Percentiles rank a stretch among this genome's conserved stretches.
Evolutionary conservation across 768 basidiomycete genomes (phyloP).

Genomic region (Grammothele lineata): DNA sequence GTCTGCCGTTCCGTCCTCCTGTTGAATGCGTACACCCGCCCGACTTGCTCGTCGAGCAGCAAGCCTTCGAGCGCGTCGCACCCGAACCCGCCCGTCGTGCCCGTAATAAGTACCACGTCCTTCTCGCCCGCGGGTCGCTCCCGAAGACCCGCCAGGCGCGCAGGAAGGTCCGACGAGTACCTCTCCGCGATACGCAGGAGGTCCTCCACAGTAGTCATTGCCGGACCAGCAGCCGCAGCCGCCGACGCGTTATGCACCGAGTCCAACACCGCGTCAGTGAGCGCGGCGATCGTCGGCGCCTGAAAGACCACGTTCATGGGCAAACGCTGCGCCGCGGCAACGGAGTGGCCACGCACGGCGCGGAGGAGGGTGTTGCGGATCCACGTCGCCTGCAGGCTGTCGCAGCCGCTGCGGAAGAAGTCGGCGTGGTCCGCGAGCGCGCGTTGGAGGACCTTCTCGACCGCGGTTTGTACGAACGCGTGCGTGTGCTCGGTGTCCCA

Average conservation of each 20-base stretch:
- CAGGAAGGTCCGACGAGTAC: neutral
- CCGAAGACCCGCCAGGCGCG: neutral
- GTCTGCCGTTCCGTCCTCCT: conserved; percentile 25
- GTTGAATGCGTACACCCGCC: conserved; percentile 21
- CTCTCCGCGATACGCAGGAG: neutral
- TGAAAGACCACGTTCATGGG: conserved; percentile 4
- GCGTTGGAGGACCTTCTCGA: conserved; percentile 30
- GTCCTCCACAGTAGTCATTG: neutral
- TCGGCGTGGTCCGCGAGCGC: conserved; percentile 32
- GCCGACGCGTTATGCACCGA: neutral
- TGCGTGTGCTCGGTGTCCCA: conserved; percentile 24
- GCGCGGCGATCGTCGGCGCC: neutral
- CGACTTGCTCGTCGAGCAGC: conserved; percentile 8
- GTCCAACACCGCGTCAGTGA: neutral
- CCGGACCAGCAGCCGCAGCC: neutral
- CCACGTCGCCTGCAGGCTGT: conserved; percentile 32
- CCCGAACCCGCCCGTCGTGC: conserved; percentile 5
- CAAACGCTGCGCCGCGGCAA: neutral
- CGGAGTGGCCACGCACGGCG: conserved; percentile 20
- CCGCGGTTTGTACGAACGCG: conserved; percentile 31
- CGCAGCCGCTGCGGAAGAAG: conserved; percentile 37
- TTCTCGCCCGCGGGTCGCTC: neutral
- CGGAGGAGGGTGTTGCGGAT: conserved; percentile 28
- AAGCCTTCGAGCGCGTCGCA: conserved; percentile 6
- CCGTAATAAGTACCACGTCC: conserved; percentile 12